phyloP scores from a whole-genome alignment of 768 basidiomycete species.

The Exidia glandulosa region DNA sequence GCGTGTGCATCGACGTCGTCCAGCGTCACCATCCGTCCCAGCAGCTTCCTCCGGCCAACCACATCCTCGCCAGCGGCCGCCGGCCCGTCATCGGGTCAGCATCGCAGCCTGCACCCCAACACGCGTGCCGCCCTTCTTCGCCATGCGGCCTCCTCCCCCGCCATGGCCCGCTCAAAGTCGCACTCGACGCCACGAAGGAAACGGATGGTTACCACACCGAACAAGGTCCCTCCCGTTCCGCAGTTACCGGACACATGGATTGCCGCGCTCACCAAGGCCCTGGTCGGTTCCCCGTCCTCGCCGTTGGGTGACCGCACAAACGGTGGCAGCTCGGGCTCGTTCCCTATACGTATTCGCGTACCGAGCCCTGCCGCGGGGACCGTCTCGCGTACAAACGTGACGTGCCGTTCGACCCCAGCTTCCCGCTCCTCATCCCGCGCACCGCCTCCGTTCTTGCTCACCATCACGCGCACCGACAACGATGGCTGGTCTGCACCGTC shows the following conservation, averaged over 20 bases:
- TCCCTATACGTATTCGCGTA: slow-evolving; percentile 2
- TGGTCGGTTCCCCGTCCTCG: slow-evolving; percentile 21
- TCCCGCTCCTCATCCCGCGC: slow-evolving; percentile 42
- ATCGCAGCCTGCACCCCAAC: neutral
- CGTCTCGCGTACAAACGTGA: slow-evolving; percentile 44
- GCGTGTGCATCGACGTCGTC: neutral
- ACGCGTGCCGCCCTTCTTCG: neutral
- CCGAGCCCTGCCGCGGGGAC: slow-evolving; percentile 24
- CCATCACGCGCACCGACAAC: neutral
- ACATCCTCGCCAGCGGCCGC: too few species aligned
- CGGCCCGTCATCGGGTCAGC: neutral
- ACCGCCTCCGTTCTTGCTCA: neutral
- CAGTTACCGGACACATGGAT: neutral
- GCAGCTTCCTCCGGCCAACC: neutral
- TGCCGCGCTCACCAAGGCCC: slow-evolving; percentile 20
- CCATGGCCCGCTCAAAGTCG: neutral
- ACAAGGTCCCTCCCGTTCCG: neutral
- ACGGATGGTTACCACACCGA: neutral
- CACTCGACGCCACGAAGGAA: neutral
- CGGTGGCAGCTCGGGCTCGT: neutral
- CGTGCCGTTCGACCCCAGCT: slow-evolving; percentile 60
- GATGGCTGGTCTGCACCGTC: neutral
- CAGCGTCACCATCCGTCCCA: neutral
- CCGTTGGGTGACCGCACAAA: neutral
- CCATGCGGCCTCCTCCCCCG: neutral